Evolutionary conservation across 2,329 filamentous ascomycete species (phyloP), one percentile per base, ranked within the genome.

Genomic region (Aspergillus sp.): DNA sequence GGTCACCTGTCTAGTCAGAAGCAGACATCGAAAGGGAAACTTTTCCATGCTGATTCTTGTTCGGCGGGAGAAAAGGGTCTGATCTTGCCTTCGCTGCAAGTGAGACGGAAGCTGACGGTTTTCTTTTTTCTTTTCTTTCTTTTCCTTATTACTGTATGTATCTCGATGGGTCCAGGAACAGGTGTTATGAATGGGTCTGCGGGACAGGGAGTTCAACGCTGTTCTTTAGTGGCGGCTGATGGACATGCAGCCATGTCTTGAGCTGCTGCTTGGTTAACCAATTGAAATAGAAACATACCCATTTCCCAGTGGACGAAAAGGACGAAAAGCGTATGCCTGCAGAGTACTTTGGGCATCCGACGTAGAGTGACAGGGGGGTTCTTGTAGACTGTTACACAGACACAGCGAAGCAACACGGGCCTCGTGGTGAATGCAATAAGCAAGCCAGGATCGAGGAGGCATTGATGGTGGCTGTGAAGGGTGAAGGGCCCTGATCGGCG

Each of bases 101-200:
- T 59, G 53, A 52, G 54, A 51, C 24, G 50, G 54, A 57, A 41
- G 52, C 37, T 56, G 42, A 27, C 27, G 27, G 27, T 30, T 30
- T 9, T 30, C 9, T 30, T 30, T 30, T 9, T 30, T 11, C 11
- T 30, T 9, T 30, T 30, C 30, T 42, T 64, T 57, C 54, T 56
- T 57, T 57, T 52, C 46, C 61, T 58, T 62, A 58, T 48, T 54
- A 54, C 61, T 57, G 40, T 46, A 56, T 50, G 24, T 56, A 39
- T 53, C 34, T 59, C 37, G 34, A 50, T 46, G 37, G 59, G 63
- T 66, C 62, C 60, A 59, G 64, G 66, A 66, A 68, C 62, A 64
- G 67, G 68, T 68, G 50, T 57, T 49, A 70, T 63, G 68, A 70
- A 68, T 66, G 67, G 67, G 68, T 61, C 61, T 63, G 61, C 58